Conservation (phyloP, 306 rosid species). For the Vigna reflexopilosa region DNA sequence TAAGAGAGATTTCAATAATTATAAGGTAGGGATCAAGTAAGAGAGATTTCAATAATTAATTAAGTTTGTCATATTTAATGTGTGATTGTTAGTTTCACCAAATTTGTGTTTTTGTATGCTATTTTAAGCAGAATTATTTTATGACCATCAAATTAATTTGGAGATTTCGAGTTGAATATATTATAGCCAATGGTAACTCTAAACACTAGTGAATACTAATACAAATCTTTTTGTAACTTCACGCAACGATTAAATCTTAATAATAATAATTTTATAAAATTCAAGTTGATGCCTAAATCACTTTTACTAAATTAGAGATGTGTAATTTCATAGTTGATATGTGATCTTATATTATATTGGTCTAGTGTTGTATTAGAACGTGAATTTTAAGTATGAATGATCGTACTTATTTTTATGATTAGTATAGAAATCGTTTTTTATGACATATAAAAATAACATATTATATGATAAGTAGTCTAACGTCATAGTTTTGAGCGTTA, state of each 20-base stretch:
- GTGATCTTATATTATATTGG: too few species aligned
- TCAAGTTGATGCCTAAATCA: background rate
- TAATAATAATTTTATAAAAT: background rate
- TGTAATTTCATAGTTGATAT: too few species aligned
- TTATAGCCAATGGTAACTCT: background rate
- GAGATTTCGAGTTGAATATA: background rate
- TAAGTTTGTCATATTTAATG: constrained; percentile 10
- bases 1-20: background rate
- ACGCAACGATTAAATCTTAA: background rate
- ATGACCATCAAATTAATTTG: background rate
- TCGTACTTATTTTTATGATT: too few species aligned
- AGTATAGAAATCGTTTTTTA: too few species aligned
- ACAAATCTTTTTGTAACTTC: background rate
- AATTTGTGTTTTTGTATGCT: background rate
- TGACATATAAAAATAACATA: too few species aligned
- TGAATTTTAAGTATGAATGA: too few species aligned
- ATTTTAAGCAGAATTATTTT: background rate
- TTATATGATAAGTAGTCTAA: too few species aligned
- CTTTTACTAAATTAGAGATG: background rate
- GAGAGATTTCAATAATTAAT: background rate
- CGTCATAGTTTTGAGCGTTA: too few species aligned
- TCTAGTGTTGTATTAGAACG: too few species aligned
- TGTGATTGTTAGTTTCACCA: constrained; percentile 24
- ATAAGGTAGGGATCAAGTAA: background rate
- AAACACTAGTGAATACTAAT: background rate